Conservation (phyloP, 306 rosid genomes). For the Fragaria ananassa region DNA sequence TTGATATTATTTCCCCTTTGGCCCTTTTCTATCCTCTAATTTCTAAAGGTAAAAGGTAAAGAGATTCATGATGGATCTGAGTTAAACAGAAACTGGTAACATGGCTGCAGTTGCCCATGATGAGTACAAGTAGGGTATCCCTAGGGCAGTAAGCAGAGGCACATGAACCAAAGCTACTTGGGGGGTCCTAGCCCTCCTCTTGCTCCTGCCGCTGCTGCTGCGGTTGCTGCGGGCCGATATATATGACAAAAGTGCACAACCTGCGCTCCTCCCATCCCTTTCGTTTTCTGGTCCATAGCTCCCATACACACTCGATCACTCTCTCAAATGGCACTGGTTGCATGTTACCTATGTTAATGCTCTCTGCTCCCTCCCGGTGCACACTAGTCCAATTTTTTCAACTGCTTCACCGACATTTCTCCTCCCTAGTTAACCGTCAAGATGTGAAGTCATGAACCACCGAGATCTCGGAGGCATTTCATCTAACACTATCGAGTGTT, state of each 20-base stretch:
- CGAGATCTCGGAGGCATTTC: not conserved
- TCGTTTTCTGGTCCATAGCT: not conserved
- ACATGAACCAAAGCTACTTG: slow-evolving; percentile 32
- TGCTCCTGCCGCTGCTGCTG: not conserved
- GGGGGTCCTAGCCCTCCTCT: not conserved
- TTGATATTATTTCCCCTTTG: not conserved
- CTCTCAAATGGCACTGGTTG: not conserved
- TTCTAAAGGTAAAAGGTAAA: not conserved
- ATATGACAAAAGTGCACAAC: slow-evolving; percentile 18
- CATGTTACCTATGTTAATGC: slow-evolving; percentile 7
- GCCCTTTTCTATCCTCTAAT: no score
- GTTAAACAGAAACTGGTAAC: not conserved
- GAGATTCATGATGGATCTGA: not conserved
- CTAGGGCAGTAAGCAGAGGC: slow-evolving; percentile 15
- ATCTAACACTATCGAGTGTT: not conserved
- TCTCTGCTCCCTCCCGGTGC: not conserved
- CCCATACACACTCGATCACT: not conserved
- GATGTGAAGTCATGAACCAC: not conserved
- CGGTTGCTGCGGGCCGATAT: no score
- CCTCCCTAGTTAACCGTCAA: not conserved
- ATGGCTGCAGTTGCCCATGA: not conserved
- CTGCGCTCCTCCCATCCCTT: slow-evolving; percentile 3
- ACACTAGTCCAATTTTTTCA: not conserved
- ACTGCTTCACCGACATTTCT: slow-evolving; percentile 8
- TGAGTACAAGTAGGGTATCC: not conserved